A percentile compares a stretch with the other conserved stretches of the same genome.
These are phyloP conservation scores for Pythium dissimile DNA, from an alignment of 352 stramenopile genomes.

Conservation along the genomic window DNA sequence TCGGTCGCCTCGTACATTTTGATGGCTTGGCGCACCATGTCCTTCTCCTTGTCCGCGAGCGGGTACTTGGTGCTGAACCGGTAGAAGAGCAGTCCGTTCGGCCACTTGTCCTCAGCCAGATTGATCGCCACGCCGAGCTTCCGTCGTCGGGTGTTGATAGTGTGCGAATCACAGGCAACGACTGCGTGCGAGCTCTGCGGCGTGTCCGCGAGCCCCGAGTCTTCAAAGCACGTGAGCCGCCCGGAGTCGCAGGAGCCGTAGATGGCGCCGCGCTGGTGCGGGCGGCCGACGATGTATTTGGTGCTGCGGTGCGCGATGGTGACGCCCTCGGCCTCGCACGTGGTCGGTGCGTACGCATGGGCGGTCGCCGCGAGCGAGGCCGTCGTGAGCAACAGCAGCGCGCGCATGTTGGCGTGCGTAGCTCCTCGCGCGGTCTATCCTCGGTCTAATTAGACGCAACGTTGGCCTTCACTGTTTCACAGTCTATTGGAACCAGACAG, in stretches of 20 bases:
- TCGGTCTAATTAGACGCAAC: neutral
- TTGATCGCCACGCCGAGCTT: slow-evolving; percentile 57
- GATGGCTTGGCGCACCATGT: slow-evolving; percentile 55
- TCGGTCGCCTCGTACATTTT: slow-evolving; percentile 53
- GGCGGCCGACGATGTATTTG: slow-evolving; percentile 47
- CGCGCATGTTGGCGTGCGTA: neutral
- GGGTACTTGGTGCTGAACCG: slow-evolving; percentile 54
- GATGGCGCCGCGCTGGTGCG: slow-evolving; percentile 47
- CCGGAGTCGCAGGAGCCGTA: slow-evolving; percentile 49
- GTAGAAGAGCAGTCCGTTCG: slow-evolving; percentile 66
- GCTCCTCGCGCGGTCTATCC: neutral
- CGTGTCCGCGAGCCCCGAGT: slow-evolving; percentile 53
- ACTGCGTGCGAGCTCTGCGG: slow-evolving; percentile 35
- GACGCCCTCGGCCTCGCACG: slow-evolving; percentile 44
- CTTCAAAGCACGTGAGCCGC: slow-evolving; percentile 49
- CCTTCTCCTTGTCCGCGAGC: slow-evolving; percentile 25
- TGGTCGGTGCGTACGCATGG: neutral
- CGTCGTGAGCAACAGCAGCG: slow-evolving; percentile 8
- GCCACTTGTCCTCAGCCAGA: slow-evolving; percentile 59
- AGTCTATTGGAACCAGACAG: neutral
- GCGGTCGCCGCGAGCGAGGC: neutral
- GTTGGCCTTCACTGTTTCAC: neutral
- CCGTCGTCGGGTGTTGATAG: slow-evolving; percentile 24
- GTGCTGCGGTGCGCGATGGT: slow-evolving; percentile 37
- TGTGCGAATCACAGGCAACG: slow-evolving; percentile 33